Base-by-base conservation (phyloP, 2,329 filamentous ascomycete genomes). In the Leptographium wingfieldii region DNA sequence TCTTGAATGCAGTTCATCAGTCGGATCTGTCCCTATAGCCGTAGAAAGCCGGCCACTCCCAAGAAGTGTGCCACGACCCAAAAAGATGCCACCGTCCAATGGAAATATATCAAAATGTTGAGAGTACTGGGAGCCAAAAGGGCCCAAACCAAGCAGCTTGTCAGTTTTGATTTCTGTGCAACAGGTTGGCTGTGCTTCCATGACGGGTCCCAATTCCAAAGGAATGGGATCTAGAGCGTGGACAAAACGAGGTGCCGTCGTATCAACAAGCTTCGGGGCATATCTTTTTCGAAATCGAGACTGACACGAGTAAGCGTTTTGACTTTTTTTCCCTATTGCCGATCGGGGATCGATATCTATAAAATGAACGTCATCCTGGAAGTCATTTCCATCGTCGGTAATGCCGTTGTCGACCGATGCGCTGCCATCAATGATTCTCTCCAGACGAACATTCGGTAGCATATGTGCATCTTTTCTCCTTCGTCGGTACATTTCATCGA, bases 81-180 rank as follows among this genome's bases (percentile, higher is more conserved):
- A 86, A 68, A 77, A 85, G 0, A 80, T 75, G 3, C 77, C 78
- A 7, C 69, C 66, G 48, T 80, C 77, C 35, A 86, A 70, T 22
- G 83, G 82, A 58, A 84, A 83, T 5, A 82, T 69, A 54, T 85
- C 82, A 63, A 87, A 87, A 66, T 86, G 78, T 40, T 80, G 76
- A 0, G 82, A 80, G 67, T 86, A 86, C 29, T 77, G 74, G 1
- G 80, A 82, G 1, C 83, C 83, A 67, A 82, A 84, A 0, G 81
- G 80, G 0, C 79, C 81, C 9, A 87, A 70, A 1, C 82, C 81
- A 12, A 68, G 65, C n/a, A 86, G 67, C 62, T 76, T 80, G 52
- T 67, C 65, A 5, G 63, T 61, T n/a, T 64, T 63, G 56, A 64
- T 61, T 3, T 66, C 59, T 4, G 58, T 54, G 16, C 65, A 11